Evolutionary conservation across 805 yeast genomes (phyloP), one percentile per base, ranked within the genome.

Genomic region (Candida sakaeoensis): DNA sequence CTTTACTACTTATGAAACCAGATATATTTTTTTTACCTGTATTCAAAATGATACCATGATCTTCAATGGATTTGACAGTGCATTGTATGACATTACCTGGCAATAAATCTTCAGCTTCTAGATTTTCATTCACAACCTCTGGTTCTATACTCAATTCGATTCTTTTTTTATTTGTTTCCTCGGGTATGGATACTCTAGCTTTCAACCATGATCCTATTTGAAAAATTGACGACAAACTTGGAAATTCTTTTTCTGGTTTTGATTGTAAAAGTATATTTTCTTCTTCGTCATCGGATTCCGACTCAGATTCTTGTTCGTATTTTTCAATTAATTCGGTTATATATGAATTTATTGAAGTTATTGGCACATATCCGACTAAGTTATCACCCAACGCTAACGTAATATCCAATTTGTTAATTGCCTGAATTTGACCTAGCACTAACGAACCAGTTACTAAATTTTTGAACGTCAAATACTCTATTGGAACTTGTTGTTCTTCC

Each of bases 21-120:
- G 78, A 65, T 5, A 71, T 75, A 37, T 72, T 56, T 34, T 15
- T 30, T 21, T 46, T 53, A 24, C 97, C 97, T 28, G 84, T 59
- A 50, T 82, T 83, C 31, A 91, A 63, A 41, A 86, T 77, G 17
- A 80, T 75, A 63, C 99, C 99, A 58, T 88, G 96, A 58, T 93
- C 99, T 70, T 93, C 98, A 17, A 86, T 63, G 34, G 95, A 82
- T 45, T 71, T 74, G 16, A 93, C 79, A 2, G 86, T 70, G 17
- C 80, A 90, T 62, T 93, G 99, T 2, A 93, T 55, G 3, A 83
- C 55, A 43, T 76, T 70, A 32, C 87, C 88, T 19, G 70, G 52
- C 5, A 68, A 61, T 36, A 85, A 61, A 56, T 89, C 97, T 33
- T 82, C 89, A 4, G 68, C 75, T 39, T 68, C 74, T 42, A 89